Evolutionary conservation across 139 green algal genomes (phyloP), one percentile per base, ranked within the genome.

Genomic region (Nannochloris sp.): DNA sequence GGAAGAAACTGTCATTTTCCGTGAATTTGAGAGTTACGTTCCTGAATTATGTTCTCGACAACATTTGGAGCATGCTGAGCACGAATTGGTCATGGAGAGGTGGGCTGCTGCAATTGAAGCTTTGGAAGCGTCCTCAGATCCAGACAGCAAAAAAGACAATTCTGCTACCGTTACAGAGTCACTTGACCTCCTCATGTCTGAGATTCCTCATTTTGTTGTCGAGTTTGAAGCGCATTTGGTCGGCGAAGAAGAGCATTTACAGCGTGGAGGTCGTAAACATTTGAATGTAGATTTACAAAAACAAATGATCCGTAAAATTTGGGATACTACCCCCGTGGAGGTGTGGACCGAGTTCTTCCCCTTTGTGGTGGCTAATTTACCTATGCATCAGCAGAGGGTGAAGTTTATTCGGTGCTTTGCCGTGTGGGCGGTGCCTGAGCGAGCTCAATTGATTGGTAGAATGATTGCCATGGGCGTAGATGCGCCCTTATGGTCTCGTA

Each of bases 391-490:
- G n/a, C 64, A 71, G 51, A 55, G 53, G 19, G 12, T 72, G 29
- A 65, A 65, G n/a, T 68, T 59, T 25, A 37, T 72, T 37, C 48
- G 65, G 25, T 65, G 33, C 65, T 65, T 44, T 44, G 37, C 58
- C 25, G 23, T 64, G 7, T 72, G 65, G 65, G 65, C 27, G 5
- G 23, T 72, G 54, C 65, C 65, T 12, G 65, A 72, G 65, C 57
- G 58, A 25, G 65, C 65, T 29, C 65, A 72, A 59, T 59, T 69
- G 27, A 72, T 83, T 23, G 73, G 77, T 7, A 36, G 71, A 32
- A 79, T 79, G 63, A 24, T 83, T 3, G 64, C 54, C 24, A 51
- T 72, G 32, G 76, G 76, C 32, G 62, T 81, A 31, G 62, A 77
- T 29, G 47, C 45, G 0, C 63, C 71, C 1, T 36, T 64, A 30